Conservation (phyloP, 177 flowering plant genomes). For the Vitis hybrid region DNA sequence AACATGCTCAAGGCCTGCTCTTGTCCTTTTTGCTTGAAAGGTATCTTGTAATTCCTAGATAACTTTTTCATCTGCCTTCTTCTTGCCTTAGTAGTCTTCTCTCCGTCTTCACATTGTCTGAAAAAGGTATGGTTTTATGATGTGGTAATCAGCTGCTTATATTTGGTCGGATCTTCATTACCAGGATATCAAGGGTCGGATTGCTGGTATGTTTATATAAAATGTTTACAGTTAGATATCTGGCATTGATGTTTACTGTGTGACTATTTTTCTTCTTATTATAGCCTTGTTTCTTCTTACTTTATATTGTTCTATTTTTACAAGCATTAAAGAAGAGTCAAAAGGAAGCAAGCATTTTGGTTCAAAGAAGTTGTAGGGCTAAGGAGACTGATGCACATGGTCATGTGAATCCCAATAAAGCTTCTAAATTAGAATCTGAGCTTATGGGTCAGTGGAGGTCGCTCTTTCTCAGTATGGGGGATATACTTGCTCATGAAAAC, state of each 20-base stretch:
- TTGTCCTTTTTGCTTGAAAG: constrained; percentile 86
- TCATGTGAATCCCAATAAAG: constrained; percentile 27
- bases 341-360: constrained; percentile 62
- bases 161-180: constrained; percentile 88
- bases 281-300: not conserved
- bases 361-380: constrained; percentile 33
- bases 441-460: constrained; percentile 76
- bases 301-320: not conserved
- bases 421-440: constrained; percentile 52
- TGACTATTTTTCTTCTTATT: not conserved
- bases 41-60: constrained; percentile 29
- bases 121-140: constrained; percentile 2
- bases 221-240: not conserved
- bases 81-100: too few relatives aligned
- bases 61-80: not conserved
- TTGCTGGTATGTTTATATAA: constrained; percentile 48
- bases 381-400: constrained; percentile 24
- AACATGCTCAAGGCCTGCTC: constrained; percentile 62
- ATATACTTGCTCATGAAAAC: constrained; percentile 52
- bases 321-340: constrained; percentile 73
- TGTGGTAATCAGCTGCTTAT: constrained; percentile 62
- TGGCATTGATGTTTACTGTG: too few relatives aligned
- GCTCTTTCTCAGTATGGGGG: constrained; percentile 74
- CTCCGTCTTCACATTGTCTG: not conserved
- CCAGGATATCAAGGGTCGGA: constrained; percentile 80